These are phyloP conservation scores for Plasmodium relictum DNA, from an alignment of 169 alveolate genomes.

Conservation along the genomic window DNA sequence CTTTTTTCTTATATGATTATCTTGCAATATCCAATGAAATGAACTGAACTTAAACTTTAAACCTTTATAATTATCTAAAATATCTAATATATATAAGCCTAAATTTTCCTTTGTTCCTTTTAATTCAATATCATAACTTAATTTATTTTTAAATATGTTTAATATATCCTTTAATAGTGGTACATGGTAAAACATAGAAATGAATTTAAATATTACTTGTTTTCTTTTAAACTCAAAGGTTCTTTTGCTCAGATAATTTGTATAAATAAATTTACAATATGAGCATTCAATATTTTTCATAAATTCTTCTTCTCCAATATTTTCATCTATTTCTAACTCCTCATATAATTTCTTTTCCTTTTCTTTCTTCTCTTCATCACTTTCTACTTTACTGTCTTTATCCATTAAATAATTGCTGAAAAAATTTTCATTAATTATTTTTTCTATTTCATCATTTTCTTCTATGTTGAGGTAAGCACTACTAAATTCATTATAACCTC, in stretches of 20 bases:
- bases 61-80: constrained; percentile 45
- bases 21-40: constrained; percentile 55
- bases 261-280: constrained; percentile 30
- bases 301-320: constrained; percentile 30
- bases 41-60: constrained; percentile 59
- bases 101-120: constrained; percentile 69
- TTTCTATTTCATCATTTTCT: constrained; percentile 54
- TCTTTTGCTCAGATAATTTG: constrained; percentile 6
- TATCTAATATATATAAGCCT: constrained; percentile 38
- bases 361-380: background rate
- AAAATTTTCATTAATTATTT: constrained; percentile 10
- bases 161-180: constrained; percentile 45
- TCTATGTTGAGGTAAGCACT: constrained; percentile 31
- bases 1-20: constrained; percentile 14
- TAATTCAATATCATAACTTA: constrained; percentile 65
- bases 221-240: constrained; percentile 22
- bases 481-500: constrained; percentile 18
- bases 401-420: background rate
- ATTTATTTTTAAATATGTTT: constrained; percentile 26
- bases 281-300: constrained; percentile 21
- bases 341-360: background rate
- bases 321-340: background rate
- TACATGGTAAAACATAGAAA: constrained; percentile 46
- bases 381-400: background rate
- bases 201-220: constrained; percentile 22